These are phyloP conservation scores for Calocera cornea DNA, from an alignment of 768 basidiomycete genomes.

Conservation along the genomic window DNA sequence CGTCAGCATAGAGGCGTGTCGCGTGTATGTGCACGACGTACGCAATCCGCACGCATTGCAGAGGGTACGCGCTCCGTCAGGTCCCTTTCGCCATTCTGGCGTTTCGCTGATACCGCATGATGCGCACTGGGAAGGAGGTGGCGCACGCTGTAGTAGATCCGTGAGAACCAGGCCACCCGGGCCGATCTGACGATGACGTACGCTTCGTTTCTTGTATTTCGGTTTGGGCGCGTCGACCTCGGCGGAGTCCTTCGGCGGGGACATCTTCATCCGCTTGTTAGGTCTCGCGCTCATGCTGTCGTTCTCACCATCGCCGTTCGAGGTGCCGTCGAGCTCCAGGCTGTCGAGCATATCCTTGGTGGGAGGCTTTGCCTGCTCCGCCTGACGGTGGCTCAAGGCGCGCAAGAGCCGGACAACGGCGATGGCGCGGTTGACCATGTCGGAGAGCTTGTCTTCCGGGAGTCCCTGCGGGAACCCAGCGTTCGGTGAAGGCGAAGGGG, in stretches of 20 bases:
- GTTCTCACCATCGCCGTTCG: constrained; percentile 12
- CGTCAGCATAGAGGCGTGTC: not conserved
- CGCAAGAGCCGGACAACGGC: constrained; percentile 58
- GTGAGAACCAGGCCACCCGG: not conserved
- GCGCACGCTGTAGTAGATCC: constrained; percentile 47
- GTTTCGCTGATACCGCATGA: constrained; percentile 79
- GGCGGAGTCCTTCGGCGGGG: constrained; percentile 21
- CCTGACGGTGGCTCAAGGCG: constrained; percentile 36
- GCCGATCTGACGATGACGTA: constrained; percentile 36
- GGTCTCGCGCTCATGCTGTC: constrained; percentile 21
- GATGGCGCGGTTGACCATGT: constrained; percentile 56
- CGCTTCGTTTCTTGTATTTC: constrained; percentile 76
- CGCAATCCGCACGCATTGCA: constrained; percentile 80
- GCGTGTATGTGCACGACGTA: constrained; percentile 30
- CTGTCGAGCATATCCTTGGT: constrained; percentile 12
- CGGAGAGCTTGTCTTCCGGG: constrained; percentile 40
- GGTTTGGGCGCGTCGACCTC: constrained; percentile 44
- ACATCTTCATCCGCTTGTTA: constrained; percentile 21
- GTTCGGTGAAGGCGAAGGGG: not conserved
- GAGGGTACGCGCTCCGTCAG: constrained; percentile 68
- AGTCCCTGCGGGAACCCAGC: constrained; percentile 27
- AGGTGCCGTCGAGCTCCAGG: not conserved
- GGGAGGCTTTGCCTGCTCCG: constrained; percentile 16
- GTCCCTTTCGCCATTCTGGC: constrained; percentile 77
- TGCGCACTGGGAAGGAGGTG: constrained; percentile 75